These are phyloP conservation scores for Pichia gijzeniarum DNA, from an alignment of 805 yeast genomes.

Conservation along the genomic window DNA sequence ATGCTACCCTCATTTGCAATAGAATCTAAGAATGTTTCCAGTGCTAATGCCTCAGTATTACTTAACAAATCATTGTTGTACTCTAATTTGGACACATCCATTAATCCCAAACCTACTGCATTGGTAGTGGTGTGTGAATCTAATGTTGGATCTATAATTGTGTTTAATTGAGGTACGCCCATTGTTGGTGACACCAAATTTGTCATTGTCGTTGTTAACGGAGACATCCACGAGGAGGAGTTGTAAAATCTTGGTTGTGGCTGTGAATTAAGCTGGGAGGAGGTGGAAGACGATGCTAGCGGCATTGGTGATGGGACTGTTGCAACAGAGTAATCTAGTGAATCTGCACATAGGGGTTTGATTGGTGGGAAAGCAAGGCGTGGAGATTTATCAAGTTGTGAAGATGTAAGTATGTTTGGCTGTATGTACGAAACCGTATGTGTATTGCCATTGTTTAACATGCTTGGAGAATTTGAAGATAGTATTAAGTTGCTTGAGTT, in stretches of 20 bases:
- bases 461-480: background rate
- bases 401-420: too few species aligned
- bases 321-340: background rate
- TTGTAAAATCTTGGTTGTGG: background rate
- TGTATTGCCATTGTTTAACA: too few species aligned
- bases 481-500: background rate
- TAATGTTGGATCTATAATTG: too few species aligned
- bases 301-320: background rate
- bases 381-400: background rate
- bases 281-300: background rate
- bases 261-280: background rate
- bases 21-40: slow-evolving; percentile 32
- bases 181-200: too few species aligned
- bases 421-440: too few species aligned
- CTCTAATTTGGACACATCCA: background rate
- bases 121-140: background rate
- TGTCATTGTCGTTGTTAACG: too few species aligned
- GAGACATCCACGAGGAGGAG: background rate
- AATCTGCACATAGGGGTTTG: background rate
- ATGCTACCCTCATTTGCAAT: slow-evolving; percentile 26
- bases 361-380: background rate
- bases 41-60: slow-evolving; percentile 29
- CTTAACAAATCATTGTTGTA: slow-evolving; percentile 26
- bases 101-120: background rate
- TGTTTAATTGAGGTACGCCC: too few species aligned